Evolutionary conservation across 495 filamentous ascomycete species (phyloP).

Genomic region (Xylaria flabelliformis): DNA sequence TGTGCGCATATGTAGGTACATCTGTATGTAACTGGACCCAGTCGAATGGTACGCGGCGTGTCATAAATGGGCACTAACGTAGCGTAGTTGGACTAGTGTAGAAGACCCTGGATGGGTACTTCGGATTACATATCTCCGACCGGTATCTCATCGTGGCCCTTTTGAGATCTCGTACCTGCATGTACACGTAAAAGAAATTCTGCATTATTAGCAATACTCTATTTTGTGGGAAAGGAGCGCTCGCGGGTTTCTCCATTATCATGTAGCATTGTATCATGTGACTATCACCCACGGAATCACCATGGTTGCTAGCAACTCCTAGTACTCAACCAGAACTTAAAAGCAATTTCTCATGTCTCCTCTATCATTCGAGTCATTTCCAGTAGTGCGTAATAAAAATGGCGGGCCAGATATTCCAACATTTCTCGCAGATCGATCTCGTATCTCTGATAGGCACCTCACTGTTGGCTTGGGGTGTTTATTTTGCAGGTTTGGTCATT

Average conservation of each 20-base stretch:
- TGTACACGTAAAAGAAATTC: conserved; percentile 8
- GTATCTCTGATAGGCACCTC: background rate
- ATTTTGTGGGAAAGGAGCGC: background rate
- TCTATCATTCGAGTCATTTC: background rate
- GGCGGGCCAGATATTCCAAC: background rate
- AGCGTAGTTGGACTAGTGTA: conserved; percentile 5
- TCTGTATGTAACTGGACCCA: background rate
- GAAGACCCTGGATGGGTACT: background rate
- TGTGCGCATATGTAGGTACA: background rate
- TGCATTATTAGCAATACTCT: background rate
- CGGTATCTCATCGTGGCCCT: background rate
- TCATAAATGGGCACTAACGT: conserved; percentile 12
- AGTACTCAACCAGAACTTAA: background rate
- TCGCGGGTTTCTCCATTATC: background rate
- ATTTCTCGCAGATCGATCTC: background rate
- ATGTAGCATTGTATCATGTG: conserved; percentile 6
- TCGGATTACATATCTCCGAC: background rate
- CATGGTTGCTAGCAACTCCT: background rate
- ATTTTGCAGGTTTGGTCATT: conserved; percentile 31
- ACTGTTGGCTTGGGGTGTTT: conserved; percentile 5
- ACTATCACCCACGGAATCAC: background rate
- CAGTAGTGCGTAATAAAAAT: background rate
- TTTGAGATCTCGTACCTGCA: conserved; percentile 13
- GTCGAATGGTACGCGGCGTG: conserved; percentile 18
- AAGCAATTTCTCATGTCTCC: background rate